phyloP scores from a whole-genome alignment of 202 grass and related monocot genomes.

The Carex arenaria region DNA sequence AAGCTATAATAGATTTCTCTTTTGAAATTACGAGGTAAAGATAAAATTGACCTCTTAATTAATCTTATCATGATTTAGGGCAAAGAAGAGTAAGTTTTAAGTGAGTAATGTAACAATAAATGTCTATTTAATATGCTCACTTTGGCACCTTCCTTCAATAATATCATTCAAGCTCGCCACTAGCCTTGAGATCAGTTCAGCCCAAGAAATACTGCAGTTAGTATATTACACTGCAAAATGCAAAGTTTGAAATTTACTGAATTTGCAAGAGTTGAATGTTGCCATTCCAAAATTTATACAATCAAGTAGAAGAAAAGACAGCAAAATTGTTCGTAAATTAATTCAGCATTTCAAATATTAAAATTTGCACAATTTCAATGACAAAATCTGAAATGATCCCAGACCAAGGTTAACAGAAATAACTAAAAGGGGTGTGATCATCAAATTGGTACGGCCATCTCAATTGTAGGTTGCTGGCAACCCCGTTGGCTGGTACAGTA shows the following conservation, averaged over 20 bases:
- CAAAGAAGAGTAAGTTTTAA: too few relatives aligned
- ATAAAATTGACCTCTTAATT: too few relatives aligned
- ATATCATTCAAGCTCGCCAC: neutral
- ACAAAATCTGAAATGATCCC: slow-evolving; percentile 4
- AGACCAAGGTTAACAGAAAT: neutral
- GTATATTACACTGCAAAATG: too few relatives aligned
- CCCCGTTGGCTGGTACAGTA: neutral
- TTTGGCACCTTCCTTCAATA: neutral
- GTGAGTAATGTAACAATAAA: too few relatives aligned
- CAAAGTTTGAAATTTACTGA: neutral
- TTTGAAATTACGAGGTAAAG: too few relatives aligned
- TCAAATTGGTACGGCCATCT: neutral
- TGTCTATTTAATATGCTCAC: neutral
- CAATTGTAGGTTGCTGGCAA: neutral
- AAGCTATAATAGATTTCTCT: too few relatives aligned
- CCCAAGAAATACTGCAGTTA: neutral
- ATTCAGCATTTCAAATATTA: neutral
- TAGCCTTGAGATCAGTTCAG: neutral
- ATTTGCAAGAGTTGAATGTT: neutral
- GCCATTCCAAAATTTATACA: neutral
- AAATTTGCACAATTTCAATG: neutral
- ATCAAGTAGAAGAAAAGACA: neutral
- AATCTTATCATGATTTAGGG: too few relatives aligned
- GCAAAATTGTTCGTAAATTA: neutral
- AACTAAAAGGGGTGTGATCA: neutral